Conservation (phyloP, 176 grass and related monocot genomes). For the sorghum (Sorghum bicolor) region Sorghum_bicolor_NCBIv3 NC_012875.2:55773501-55774000, state of each 20-base stretch:
- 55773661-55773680: not conserved
- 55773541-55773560: not conserved
- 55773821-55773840: slow-evolving; percentile 61
- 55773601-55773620: not conserved
- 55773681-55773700: not conserved
- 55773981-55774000: slow-evolving; percentile 65
- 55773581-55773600: slow-evolving; percentile 5
- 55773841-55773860: slow-evolving; percentile 54
- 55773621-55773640: not conserved
- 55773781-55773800: not conserved
- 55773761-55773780: too few relatives aligned
- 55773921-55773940: slow-evolving; percentile 44
- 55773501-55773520: too few relatives aligned
- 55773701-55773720: not conserved
- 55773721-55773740: not conserved
- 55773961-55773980: slow-evolving; percentile 41
- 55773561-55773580: not conserved
- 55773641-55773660: too few relatives aligned
- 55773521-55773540: not conserved
- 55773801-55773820: slow-evolving; percentile 36
- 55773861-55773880: slow-evolving; percentile 65
- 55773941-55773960: slow-evolving; percentile 35
- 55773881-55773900: slow-evolving; percentile 51
- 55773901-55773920: slow-evolving; percentile 51
- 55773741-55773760: not conserved